phyloP scores from a whole-genome alignment of 2,329 filamentous ascomycete genomes.

The Claviceps paspali region DNA sequence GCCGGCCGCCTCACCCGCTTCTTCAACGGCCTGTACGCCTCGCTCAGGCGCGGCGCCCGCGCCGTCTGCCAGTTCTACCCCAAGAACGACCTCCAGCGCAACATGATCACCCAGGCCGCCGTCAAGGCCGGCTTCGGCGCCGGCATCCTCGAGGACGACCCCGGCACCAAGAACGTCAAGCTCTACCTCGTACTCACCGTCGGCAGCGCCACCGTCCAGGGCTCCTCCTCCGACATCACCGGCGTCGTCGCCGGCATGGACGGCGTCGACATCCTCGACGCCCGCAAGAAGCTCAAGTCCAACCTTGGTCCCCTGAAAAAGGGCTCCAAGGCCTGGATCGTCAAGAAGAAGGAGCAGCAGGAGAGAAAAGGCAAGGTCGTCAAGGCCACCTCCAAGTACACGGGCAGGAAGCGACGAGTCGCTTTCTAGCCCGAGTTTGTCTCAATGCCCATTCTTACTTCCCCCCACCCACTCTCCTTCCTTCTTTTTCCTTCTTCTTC shows the following conservation, averaged over 20 bases:
- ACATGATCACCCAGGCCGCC: slow-evolving; percentile 82
- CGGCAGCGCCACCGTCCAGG: slow-evolving; percentile 39
- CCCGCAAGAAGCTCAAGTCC: slow-evolving; percentile 33
- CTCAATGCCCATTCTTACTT: too few relatives aligned
- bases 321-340: slow-evolving; percentile 71
- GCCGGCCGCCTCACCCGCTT: slow-evolving; percentile 68
- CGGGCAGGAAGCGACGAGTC: slow-evolving; percentile 69
- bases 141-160: slow-evolving; percentile 87
- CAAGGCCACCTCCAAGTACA: slow-evolving; percentile 85
- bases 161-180: slow-evolving; percentile 91
- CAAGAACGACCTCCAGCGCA: slow-evolving; percentile 81
- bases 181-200: slow-evolving; percentile 92
- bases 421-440: too few relatives aligned
- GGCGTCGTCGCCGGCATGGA: slow-evolving; percentile 83
- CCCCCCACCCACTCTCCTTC: too few relatives aligned
- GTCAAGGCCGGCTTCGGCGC: slow-evolving; percentile 92
- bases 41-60: slow-evolving; percentile 65
- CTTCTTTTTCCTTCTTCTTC: neutral
- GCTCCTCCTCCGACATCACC: slow-evolving; percentile 63
- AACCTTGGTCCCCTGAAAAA: slow-evolving; percentile 49
- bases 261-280: slow-evolving; percentile 67
- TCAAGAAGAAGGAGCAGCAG: slow-evolving; percentile 85
- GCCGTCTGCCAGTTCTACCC: slow-evolving; percentile 98
- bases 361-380: slow-evolving; percentile 89
- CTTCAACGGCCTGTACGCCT: slow-evolving; percentile 83